Base-by-base conservation (phyloP, 306 rosid species). In the Carpinus fangiana region DNA sequence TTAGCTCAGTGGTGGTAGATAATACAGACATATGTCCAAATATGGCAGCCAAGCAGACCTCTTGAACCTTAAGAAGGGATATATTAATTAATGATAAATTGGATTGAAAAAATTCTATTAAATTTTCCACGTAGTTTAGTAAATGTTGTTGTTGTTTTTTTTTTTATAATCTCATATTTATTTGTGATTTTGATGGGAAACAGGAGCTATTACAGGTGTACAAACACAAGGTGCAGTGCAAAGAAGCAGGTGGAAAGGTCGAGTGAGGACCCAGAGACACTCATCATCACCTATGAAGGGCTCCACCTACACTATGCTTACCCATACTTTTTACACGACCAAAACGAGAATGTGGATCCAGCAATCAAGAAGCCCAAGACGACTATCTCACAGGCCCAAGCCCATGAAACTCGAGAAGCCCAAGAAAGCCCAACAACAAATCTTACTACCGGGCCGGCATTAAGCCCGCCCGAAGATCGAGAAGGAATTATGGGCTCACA, bases 181-280 rank as follows among this genome's bases (percentile, higher is more conserved):
- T 69, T 45, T 21, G 71, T 72, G 23, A 12, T 68, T 77, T 79
- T 77, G 23, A 47, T 76, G 50, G 72, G 41, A 79, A 52, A n/a
- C 52, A 92, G 97, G 89, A 94, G 98, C 81, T 94, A 94, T 70
- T 92, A 94, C 57, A 92, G 89, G 80, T 94, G 97, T 82, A 89
- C 97, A 56, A 94, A 92, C 74, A 95, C 98, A 79, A 89, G 93
- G 76, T 94, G 97, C 77, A 83, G 84, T 79, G 98, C 98, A 23
- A 94, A 92, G 91, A 94, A 90, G 84, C 98, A 94, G 57, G 97
- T 94, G 10, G 98, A 94, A 77, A 90, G 91, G 89, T 92, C 97
- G 48, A 78, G 68, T 36, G 96, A 88, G 56, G 98, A 94, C 67
- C 88, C 89, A 34, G 95, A 94, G 69, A 89, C 93, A 61, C 86